Percentiles rank a stretch among this genome's conserved stretches.
Conservation (phyloP, 164 flowering plant species). For the Annona squamosa region DNA sequence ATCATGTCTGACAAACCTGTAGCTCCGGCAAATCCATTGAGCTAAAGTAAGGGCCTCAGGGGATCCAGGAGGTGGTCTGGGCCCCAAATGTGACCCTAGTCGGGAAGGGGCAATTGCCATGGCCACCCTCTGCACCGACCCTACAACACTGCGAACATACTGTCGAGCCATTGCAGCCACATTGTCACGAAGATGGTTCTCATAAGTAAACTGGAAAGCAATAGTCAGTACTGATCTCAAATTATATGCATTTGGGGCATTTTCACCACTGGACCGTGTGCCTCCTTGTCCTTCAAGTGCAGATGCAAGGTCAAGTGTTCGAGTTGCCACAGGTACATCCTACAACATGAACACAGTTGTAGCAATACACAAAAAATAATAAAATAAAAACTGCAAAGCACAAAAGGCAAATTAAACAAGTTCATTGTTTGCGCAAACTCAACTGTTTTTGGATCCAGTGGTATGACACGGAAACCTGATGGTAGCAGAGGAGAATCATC, state of each 20-base stretch:
- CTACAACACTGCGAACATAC: conserved; percentile 67
- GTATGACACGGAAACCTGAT: conserved; percentile 81
- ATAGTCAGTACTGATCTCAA: conserved; percentile 69
- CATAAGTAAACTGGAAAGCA: conserved; percentile 80
- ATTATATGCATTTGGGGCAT: conserved; percentile 27
- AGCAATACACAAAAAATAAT: not conserved
- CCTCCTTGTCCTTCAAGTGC: conserved; percentile 62
- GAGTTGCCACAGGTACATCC: conserved; percentile 46
- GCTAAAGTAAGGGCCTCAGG: conserved; percentile 80
- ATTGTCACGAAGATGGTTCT: conserved; percentile 60
- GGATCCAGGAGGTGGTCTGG: conserved; percentile 50
- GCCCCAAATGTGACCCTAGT: conserved; percentile 26
- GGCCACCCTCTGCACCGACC: conserved; percentile 89
- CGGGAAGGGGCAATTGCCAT: conserved; percentile 76
- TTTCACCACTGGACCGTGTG: conserved; percentile 31
- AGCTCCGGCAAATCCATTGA: conserved; percentile 71
- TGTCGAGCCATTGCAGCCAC: conserved; percentile 92
- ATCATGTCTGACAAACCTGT: conserved; percentile 53
- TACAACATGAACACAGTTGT: conserved; percentile 14
- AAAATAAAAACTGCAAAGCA: not conserved
- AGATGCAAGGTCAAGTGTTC: conserved; percentile 76
- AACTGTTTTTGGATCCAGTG: conserved; percentile 68
- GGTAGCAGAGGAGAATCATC: conserved; percentile 81
- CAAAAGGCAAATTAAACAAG: not conserved
- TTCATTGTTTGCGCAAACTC: conserved; percentile 6